Evolutionary conservation across 257 asterid genomes (phyloP).

Genomic region (Penstemon davidsonii): DNA sequence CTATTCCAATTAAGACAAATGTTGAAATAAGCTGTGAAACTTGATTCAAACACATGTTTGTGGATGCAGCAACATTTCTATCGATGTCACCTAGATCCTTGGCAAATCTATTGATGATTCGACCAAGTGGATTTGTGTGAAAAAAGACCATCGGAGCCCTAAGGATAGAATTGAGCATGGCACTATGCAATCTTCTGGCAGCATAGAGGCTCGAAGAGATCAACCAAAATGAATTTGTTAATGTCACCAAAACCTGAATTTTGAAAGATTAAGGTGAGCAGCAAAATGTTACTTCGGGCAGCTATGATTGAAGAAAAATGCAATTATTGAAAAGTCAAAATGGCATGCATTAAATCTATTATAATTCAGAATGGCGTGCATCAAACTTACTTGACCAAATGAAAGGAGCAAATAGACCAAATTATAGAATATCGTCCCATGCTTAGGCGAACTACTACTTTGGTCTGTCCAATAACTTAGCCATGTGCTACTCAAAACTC

Average conservation of each 20-base stretch:
- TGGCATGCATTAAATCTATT: background rate
- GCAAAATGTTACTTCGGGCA: background rate
- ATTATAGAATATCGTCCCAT: slow-evolving; percentile 68
- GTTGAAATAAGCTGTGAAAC: slow-evolving; percentile 85
- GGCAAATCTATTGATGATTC: slow-evolving; percentile 93
- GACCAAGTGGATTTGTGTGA: slow-evolving; percentile 95
- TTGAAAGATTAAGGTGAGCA: slow-evolving; percentile 18
- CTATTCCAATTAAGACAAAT: slow-evolving; percentile 89
- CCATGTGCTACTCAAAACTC: slow-evolving; percentile 93
- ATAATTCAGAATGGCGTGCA: too few species aligned
- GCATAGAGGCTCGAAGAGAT: slow-evolving; percentile 88
- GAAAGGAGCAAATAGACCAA: slow-evolving; percentile 65
- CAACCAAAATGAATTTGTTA: slow-evolving; percentile 88
- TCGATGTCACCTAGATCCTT: slow-evolving; percentile 93
- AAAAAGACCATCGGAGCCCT: slow-evolving; percentile 98
- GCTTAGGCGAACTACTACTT: slow-evolving; percentile 37
- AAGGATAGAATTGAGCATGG: slow-evolving; percentile 77
- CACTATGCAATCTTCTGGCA: slow-evolving; percentile 72
- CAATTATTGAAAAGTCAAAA: slow-evolving; percentile 10
- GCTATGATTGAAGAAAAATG: background rate
- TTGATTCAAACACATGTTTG: slow-evolving; percentile 75
- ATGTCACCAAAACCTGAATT: slow-evolving; percentile 72
- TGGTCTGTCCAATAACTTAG: slow-evolving; percentile 83
- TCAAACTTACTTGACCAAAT: slow-evolving; percentile 66
- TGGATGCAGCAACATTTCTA: slow-evolving; percentile 78